Conservation (phyloP, 495 filamentous ascomycete genomes). For the Cercophora sp. region DNA sequence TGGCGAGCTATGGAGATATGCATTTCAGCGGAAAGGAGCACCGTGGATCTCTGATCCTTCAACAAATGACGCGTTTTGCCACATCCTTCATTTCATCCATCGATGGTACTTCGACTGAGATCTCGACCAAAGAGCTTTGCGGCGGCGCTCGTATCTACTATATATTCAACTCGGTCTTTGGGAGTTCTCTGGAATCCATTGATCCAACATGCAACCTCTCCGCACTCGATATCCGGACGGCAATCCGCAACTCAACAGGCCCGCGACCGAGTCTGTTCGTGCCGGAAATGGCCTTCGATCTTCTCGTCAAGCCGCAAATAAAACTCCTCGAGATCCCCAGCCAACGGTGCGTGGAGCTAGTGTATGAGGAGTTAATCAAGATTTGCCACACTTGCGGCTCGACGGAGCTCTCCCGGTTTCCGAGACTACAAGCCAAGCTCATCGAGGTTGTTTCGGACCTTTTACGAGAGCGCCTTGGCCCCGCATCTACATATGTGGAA, state of each 20-base stretch:
- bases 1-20: constrained; percentile 97
- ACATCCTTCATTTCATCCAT: constrained; percentile 98
- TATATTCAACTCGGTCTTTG: constrained; percentile 99
- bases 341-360: constrained; percentile 93
- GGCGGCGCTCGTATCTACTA: constrained; percentile 98
- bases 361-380: constrained; percentile 99
- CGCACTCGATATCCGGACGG: constrained; percentile 94
- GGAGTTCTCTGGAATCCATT: constrained; percentile 92
- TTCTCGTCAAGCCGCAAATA: constrained; percentile 97
- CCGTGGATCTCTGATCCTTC: constrained; percentile 86
- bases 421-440: constrained; percentile 89
- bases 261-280: constrained; percentile 94
- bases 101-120: constrained; percentile 95
- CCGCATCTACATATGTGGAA: constrained; percentile 85
- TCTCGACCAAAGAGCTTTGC: constrained; percentile 97
- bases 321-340: constrained; percentile 93
- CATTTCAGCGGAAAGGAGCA: constrained; percentile 98
- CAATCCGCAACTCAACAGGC: constrained; percentile 96
- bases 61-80: constrained; percentile 97
- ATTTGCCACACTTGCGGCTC: constrained; percentile 98
- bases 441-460: constrained; percentile 98
- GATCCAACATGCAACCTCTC: constrained; percentile 94
- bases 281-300: constrained; percentile 93
- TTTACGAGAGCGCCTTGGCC: constrained; percentile 85
- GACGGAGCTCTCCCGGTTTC: constrained; percentile 85